phyloP scores from a whole-genome alignment of 2,329 filamentous ascomycete genomes.

The Drechmeria coniospora region DNA sequence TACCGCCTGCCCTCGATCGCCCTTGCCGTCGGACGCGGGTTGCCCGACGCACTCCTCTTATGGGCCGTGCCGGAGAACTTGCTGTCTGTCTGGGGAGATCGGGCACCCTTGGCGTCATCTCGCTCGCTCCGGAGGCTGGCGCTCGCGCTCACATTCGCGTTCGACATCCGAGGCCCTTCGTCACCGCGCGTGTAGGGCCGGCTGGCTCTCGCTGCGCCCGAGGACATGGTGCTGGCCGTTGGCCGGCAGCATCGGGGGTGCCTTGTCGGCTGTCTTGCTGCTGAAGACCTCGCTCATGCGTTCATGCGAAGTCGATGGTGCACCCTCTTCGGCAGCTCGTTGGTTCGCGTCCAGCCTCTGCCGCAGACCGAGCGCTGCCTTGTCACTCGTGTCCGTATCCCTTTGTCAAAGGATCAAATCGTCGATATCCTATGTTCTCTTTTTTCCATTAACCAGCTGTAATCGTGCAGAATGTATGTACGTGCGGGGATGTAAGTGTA shows the following conservation, averaged over 20 bases:
- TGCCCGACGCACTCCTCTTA: constrained; percentile 42
- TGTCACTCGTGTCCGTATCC: no score
- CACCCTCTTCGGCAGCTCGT: no score
- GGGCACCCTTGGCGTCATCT: constrained; percentile 20
- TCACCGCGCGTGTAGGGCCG: constrained; percentile 27
- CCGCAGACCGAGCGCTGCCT: no score
- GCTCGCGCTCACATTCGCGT: constrained; percentile 8
- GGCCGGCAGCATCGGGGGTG: constrained; percentile 17
- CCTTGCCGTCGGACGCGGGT: constrained; percentile 34
- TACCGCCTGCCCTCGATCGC: constrained; percentile 24
- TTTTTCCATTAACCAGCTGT: no score
- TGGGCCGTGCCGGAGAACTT: constrained; percentile 28
- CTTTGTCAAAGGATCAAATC: no score
- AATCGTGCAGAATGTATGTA: no score
- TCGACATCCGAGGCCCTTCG: constrained; percentile 21
- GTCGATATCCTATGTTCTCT: no score
- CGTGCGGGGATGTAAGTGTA: no score
- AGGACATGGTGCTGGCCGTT: constrained; percentile 21
- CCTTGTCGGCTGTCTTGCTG: no score
- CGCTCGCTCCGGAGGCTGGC: constrained; percentile 19
- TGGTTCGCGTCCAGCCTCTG: no score
- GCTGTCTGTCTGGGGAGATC: constrained; percentile 18
- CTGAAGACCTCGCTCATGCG: no score
- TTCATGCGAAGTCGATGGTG: no score
- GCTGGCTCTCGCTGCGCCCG: constrained; percentile 23